These are phyloP conservation scores for Suhomyces maxii DNA, from an alignment of 1,139 yeast genomes.

Conservation along the genomic window DNA sequence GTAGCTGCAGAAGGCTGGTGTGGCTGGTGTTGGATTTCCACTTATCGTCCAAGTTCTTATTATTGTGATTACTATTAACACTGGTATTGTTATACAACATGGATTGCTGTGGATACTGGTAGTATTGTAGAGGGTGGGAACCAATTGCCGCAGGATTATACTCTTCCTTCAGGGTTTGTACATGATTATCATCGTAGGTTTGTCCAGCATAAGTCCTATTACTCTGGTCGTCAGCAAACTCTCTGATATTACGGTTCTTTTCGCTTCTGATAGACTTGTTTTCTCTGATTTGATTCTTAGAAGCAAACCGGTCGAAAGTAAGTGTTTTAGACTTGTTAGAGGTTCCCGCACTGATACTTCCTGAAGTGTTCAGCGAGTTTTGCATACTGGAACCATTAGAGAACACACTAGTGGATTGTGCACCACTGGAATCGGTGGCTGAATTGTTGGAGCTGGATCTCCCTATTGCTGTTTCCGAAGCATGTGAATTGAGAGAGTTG, in stretches of 20 bases:
- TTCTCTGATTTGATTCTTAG: neutral
- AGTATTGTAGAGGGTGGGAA: constrained; percentile 19
- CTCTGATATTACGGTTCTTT: constrained; percentile 4
- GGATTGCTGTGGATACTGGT: constrained; percentile 26
- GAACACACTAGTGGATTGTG: constrained; percentile 5
- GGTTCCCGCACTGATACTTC: constrained; percentile 13
- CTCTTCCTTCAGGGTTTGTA: neutral
- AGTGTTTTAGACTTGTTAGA: neutral
- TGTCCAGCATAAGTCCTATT: constrained; percentile 4
- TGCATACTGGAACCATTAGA: constrained; percentile 10
- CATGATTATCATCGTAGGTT: neutral
- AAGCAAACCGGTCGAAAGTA: neutral
- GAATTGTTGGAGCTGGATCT: neutral
- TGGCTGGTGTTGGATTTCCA: neutral
- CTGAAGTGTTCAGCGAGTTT: constrained; percentile 12
- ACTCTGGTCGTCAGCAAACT: constrained; percentile 9
- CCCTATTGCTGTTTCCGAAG: constrained; percentile 1
- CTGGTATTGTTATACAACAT: constrained; percentile 18
- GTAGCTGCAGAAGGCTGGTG: neutral
- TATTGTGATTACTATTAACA: too few relatives aligned
- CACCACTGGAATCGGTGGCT: neutral
- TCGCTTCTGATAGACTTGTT: neutral
- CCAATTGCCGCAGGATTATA: neutral
- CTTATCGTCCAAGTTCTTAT: neutral
- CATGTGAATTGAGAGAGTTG: neutral